Evolutionary conservation across 305 asterid genomes (phyloP), one percentile per base, ranked within the genome.

Genomic region (Fraxinus xanthoxyloides): DNA sequence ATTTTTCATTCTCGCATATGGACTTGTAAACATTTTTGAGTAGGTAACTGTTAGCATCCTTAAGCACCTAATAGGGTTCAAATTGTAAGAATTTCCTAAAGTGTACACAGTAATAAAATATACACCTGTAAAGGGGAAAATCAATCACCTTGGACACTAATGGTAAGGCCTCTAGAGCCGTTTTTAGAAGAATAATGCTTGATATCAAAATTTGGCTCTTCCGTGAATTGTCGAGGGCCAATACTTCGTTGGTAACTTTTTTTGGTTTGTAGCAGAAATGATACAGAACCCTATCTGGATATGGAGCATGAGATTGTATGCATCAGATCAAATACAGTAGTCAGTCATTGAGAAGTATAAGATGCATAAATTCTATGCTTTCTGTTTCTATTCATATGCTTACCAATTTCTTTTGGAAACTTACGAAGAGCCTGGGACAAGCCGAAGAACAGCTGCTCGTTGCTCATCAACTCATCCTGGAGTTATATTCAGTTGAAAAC

Each of bases 331-430:
- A 74, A 74, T 32, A 81, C 38, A 82, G 35, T 59, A 72, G 61
- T 67, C 80, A 56, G 59, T 40, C 81, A 75, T 54, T 72, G 36
- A 51, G 28, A 72, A 79, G 28, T 30, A 61, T 40, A 28, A 72
- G 36, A 67, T 28, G 36, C 36, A 67, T 67, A 67, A 67, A 67
- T 28, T 67, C 36, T 67, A 23, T 28, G 35, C 34, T 67, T 67
- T 67, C 21, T 28, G n/a, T 28, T 13, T 67, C 23, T 13, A 81
- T 78, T 61, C 70, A 85, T 23, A 28, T 59, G 61, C 83, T 80
- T 88, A 92, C 99, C 99, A 83, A 97, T 94, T 91, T 95, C 99
- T 83, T 93, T 95, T 30, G 99, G 98, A 88, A 95, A 95, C 89
- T 92, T 94, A 19, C 97, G 94, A 67, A 95, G 98, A 90, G 97